Evolutionary conservation across 1,139 yeast species (phyloP).

Genomic region (Magnusiomyces suaveolens): DNA sequence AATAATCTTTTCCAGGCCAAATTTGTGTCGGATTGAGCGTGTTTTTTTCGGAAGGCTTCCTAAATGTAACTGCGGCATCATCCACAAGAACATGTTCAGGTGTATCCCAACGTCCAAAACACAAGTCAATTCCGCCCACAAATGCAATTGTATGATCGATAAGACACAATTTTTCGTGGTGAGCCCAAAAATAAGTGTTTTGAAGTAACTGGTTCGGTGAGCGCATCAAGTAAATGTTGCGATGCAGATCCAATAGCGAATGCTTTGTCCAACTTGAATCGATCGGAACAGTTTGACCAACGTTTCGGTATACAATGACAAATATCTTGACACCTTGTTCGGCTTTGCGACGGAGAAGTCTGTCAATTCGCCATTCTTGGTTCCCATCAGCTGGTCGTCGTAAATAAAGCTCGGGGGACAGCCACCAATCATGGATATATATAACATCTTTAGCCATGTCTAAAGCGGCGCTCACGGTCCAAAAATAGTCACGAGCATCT

Average conservation of each 20-base stretch:
- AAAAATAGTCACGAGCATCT: constrained; percentile 83
- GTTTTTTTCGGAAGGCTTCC: constrained; percentile 9
- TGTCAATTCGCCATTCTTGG: constrained; percentile 87
- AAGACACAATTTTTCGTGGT: constrained; percentile 86
- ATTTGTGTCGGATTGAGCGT: constrained; percentile 37
- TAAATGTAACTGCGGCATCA: constrained; percentile 43
- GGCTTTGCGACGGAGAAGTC: constrained; percentile 81
- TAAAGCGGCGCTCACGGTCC: constrained; percentile 90
- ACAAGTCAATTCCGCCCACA: constrained; percentile 89
- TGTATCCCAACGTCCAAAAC: constrained; percentile 93
- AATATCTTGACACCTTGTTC: constrained; percentile 90
- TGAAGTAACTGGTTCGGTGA: constrained; percentile 94
- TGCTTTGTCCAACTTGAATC: constrained; percentile 94
- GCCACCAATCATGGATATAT: constrained; percentile 98
- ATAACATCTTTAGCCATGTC: constrained; percentile 92
- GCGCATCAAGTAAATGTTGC: constrained; percentile 79
- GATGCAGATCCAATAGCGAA: constrained; percentile 74
- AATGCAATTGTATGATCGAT: constrained; percentile 85
- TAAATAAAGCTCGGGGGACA: constrained; percentile 84
- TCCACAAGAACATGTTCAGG: constrained; percentile 89
- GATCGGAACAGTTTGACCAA: constrained; percentile 85
- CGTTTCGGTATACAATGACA: constrained; percentile 89
- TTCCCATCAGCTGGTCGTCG: constrained; percentile 93
- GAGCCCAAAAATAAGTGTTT: constrained; percentile 96
- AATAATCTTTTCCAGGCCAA: constrained; percentile 96